Percentiles rank a stretch among this genome's conserved stretches.
phyloP scores from a whole-genome alignment of 257 asterid species.

The Striga asiatica region DNA sequence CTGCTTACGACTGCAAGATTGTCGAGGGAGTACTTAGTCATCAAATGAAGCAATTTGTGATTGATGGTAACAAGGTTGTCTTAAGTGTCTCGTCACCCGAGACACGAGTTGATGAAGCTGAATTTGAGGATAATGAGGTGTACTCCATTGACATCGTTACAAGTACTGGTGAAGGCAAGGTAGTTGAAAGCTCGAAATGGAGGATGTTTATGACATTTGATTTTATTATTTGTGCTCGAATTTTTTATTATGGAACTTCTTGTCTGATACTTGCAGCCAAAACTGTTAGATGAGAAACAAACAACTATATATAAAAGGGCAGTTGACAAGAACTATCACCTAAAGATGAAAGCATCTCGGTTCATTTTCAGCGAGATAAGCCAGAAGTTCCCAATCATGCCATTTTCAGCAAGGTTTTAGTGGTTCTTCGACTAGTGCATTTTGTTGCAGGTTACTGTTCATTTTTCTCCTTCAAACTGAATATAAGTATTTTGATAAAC shows the following conservation, averaged over 20 bases:
- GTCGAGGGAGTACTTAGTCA: constrained; percentile 82
- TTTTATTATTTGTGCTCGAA: background rate
- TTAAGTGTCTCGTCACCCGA: constrained; percentile 60
- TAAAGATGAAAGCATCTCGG: constrained; percentile 91
- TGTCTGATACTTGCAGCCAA: constrained; percentile 40
- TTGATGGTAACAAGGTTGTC: constrained; percentile 91
- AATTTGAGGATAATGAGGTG: constrained; percentile 92
- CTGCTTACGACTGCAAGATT: constrained; percentile 75
- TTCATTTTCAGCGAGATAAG: constrained; percentile 86
- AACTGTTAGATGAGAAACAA: constrained; percentile 79
- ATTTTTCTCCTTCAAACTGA: too few relatives aligned
- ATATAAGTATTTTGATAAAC: background rate
- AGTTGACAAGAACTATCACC: constrained; percentile 72
- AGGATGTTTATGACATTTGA: too few relatives aligned
- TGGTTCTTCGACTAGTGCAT: too few relatives aligned
- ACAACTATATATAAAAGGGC: constrained; percentile 90
- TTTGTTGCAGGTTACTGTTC: background rate
- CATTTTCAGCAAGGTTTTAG: constrained; percentile 75
- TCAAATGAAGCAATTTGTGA: constrained; percentile 80
- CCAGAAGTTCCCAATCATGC: constrained; percentile 81
- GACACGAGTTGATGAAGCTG: constrained; percentile 86
- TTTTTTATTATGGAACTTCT: background rate
- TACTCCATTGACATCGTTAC: constrained; percentile 80
- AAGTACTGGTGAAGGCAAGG: constrained; percentile 97
- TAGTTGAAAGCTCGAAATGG: too few relatives aligned